Base-by-base conservation (phyloP, 768 basidiomycete genomes). In the Panus rudis region DNA sequence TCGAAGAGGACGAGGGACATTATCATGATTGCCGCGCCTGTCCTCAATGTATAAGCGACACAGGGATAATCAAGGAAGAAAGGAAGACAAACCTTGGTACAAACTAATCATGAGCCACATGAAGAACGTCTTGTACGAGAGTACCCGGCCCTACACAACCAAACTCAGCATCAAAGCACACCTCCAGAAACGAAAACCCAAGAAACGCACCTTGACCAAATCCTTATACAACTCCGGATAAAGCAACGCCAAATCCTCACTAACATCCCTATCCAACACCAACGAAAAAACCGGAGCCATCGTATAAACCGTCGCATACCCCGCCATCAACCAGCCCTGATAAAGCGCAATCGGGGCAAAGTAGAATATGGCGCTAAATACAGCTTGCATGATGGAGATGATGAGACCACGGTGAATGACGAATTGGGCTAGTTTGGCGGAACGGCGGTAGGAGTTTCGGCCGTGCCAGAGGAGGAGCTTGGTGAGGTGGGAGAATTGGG, bases 161-260 rank as follows among this genome's bases (percentile, higher is more conserved):
- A 27, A 12, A 12, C 20, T 45, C 8, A 39, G 25, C 23, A 22
- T 20, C 8, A 27, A 13, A 6, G 24, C 16, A 13, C 6, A 17
- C 6, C 12, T 28, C 6, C 21, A 2, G 12, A n/a, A 23, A 35
- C 3, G 25, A 20, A 16, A 13, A 21, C 4, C 28, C 28, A 16
- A 10, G 32, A 39, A 6, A 61, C 67, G 38, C 41, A 86, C 93
- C 83, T 98, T 98, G 19, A 90, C 93, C 50, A 98, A 66, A 51
- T 98, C 96, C 65, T 97, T 97, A 65, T 98, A 99, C 48, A 99
- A 63, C 65, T 99, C 96, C 0, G 96, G 96, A 64, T 98, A 99
- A 44, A 96, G 70, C 52, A 98, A 67, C 0, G 96, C 93, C 44
- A 98, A 63, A 65, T 97, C 92, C 61, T 97, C 92, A 60, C 81